Conservation (phyloP, 2,329 filamentous ascomycete genomes). For the Colletotrichum noveboracense region DNA sequence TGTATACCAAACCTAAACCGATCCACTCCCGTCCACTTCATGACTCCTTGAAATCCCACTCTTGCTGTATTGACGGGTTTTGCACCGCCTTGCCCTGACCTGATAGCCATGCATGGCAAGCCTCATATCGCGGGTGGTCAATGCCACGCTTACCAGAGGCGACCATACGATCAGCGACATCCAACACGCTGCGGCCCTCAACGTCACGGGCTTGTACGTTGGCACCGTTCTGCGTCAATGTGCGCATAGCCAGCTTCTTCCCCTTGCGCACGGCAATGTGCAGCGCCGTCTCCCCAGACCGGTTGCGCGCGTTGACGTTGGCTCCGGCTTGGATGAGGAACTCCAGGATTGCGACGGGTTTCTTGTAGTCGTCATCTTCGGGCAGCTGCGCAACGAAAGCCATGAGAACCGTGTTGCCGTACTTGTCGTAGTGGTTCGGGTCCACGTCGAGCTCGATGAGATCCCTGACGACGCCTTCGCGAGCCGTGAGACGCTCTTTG, state of each 20-base stretch:
- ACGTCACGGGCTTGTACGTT: constrained; percentile 53
- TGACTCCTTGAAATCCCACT: constrained; percentile 37
- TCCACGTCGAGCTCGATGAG: constrained; percentile 47
- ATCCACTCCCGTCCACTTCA: neutral
- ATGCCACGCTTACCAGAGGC: constrained; percentile 32
- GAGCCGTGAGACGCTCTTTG: constrained; percentile 31
- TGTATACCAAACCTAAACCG: neutral
- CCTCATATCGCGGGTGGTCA: constrained; percentile 48
- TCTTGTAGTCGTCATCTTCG: constrained; percentile 55
- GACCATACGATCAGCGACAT: constrained; percentile 49
- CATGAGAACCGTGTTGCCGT: constrained; percentile 61
- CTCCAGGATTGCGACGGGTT: constrained; percentile 48
- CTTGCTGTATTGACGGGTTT: constrained; percentile 41
- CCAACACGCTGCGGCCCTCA: constrained; percentile 48
- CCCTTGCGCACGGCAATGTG: constrained; percentile 59
- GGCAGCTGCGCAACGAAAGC: constrained; percentile 55
- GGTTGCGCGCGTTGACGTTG: constrained; percentile 54
- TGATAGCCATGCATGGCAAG: constrained; percentile 51
- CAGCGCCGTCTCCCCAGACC: constrained; percentile 59
- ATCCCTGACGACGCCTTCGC: constrained; percentile 27
- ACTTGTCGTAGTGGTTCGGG: constrained; percentile 56
- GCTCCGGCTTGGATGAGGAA: constrained; percentile 48
- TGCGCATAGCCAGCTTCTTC: constrained; percentile 55
- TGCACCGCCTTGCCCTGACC: constrained; percentile 41
- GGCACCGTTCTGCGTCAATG: constrained; percentile 51